Evolutionary conservation across 257 asterid genomes (phyloP), one percentile per base, ranked within the genome.

Genomic region (Nicotiana benthamiana): DNA sequence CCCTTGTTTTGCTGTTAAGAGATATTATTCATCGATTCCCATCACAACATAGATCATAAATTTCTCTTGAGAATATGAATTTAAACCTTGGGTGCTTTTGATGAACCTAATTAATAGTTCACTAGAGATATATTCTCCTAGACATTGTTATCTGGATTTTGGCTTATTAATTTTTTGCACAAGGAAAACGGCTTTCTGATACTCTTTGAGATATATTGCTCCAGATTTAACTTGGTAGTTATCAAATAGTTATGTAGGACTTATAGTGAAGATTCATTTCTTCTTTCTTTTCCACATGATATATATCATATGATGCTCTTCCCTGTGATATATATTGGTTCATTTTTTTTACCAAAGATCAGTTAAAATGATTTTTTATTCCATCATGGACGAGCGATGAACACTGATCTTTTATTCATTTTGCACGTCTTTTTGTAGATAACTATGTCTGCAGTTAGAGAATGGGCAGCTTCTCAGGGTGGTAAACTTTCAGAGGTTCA

Each of bases 401-500:
- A 72, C 36, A 16, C 61, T 48, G 43, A 27, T 22, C 20, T 43
- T 70, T 46, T 18, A 13, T 43, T 43, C 77, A 70, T 70, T 43
- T 43, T 13, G 59, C 77, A 43, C 24, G 43, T 74, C 62, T 48
- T 74, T 72, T 24, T 90, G 88, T 74, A 96, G 99, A 96, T 96
- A 87, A 94, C 99, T 62, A 96, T 96, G 97, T 96, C 99, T 1
- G 99, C 99, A 0, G 99, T 96, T 77, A 89, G 99, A 88, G 99
- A 96, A 89, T 96, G 99, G 99, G 99, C 99, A 77, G 98, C 98
- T 82, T 91, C 99, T 79, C 98, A 90, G 83, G 97, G 92, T 82
- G 87, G 83, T 86, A 96, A 90, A 88, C 97, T 94, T 82, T 89
- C 93, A 56, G 95, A 94, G 97, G 98, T 96, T 81, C 68, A 51